Evolutionary conservation across 495 filamentous ascomycete species (phyloP), one percentile per base, ranked within the genome.

Genomic region (Rusavskia elegans): DNA sequence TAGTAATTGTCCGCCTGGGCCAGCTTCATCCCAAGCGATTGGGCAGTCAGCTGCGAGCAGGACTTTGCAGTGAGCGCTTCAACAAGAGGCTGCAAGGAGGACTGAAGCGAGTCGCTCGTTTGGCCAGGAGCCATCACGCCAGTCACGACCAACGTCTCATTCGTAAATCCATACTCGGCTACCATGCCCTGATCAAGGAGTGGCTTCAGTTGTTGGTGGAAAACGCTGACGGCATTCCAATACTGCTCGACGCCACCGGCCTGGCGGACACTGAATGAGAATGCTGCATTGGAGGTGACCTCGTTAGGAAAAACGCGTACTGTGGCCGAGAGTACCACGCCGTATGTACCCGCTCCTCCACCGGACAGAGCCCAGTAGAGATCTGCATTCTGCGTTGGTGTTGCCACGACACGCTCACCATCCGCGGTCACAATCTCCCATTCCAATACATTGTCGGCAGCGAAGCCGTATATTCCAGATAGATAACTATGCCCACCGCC

Each of bases 341-440:
- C 80, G 42, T 79, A 84, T 9, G 79, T 82, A 17, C 77, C 77
- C 21, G 72, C 79, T 16, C 80, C 82, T 16, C 81, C 81, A 1
- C 81, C 82, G 35, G 74, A 68, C 38, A 84, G 68, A 9, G 82
- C 82, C 80, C 79, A 85, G 61, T 80, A 85, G 7, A 85, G 58
- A 59, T 85, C 82, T 0, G 64, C 45, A 53, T 83, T 71, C 55
- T 76, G 65, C 50, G 71, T 74, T 45, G 74, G 73, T 49, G 75
- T 78, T 5, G 73, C 74, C 0, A 64, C 71, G 29, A 82, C 48
- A 17, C 77, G 54, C 19, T 60, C 57, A 0, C 82, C 81, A 0
- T 48, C 51, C 0, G 66, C 68, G 2, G 75, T 78, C 4, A 85
- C 72, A 0, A 85, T 66, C 52, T 82, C 75, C 67, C 76, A 77